Percentiles rank a stretch among this genome's conserved stretches.
phyloP scores from a whole-genome alignment of 2,329 filamentous ascomycete species.

The Nannizziopsis arthrosporioides region DNA sequence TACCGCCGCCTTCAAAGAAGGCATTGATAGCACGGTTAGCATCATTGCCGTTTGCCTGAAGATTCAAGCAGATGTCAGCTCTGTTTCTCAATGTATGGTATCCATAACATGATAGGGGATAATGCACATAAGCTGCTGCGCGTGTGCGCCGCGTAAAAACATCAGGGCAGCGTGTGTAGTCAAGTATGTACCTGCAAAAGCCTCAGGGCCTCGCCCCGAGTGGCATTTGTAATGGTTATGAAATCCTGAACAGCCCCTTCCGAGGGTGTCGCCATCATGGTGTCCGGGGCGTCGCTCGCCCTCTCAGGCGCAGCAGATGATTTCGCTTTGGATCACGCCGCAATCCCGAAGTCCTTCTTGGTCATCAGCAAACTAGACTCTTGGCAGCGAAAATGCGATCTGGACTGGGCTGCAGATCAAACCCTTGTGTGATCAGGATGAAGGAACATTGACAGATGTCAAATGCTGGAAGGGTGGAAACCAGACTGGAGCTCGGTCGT shows the following conservation, averaged over 20 bases:
- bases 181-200: constrained; percentile 30
- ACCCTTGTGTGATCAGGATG: no score
- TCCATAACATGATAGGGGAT: neutral
- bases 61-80: neutral
- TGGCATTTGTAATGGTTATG: constrained; percentile 31
- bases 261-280: constrained; percentile 15
- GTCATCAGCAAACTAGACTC: neutral
- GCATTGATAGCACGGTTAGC: constrained; percentile 38
- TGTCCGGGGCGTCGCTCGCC: neutral
- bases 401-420: no score
- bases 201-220: constrained; percentile 30
- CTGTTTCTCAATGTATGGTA: neutral
- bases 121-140: no score
- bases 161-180: neutral
- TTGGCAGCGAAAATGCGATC: no score
- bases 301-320: neutral
- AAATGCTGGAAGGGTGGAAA: no score
- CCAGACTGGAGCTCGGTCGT: no score
- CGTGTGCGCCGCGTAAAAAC: neutral
- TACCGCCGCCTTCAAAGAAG: constrained; percentile 35
- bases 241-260: constrained; percentile 34
- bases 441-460: no score
- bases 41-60: constrained; percentile 36
- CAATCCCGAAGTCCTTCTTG: neutral
- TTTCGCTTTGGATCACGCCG: neutral